Evolutionary conservation across 257 asterid species (phyloP).

Genomic region (Forsythia viridissima): DNA sequence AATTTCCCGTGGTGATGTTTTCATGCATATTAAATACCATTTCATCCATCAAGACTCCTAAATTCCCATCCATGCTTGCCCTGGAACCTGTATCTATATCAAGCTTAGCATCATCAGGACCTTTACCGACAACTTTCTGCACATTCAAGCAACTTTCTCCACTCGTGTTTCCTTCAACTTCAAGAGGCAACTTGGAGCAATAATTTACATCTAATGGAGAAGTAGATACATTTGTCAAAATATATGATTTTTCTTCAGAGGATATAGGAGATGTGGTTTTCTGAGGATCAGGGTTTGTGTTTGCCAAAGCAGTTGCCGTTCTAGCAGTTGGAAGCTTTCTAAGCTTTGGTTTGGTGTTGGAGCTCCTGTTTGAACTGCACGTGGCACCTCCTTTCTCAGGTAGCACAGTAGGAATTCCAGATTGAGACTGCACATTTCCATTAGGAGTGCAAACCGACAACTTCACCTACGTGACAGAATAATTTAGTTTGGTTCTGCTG

Average conservation of each 20-base stretch:
- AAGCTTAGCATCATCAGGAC: too few species aligned
- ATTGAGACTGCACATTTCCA: constrained; percentile 44
- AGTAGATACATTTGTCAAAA: constrained; percentile 18
- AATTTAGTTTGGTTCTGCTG: constrained; percentile 13
- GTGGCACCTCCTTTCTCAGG: constrained; percentile 48
- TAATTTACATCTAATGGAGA: constrained; percentile 21
- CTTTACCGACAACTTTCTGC: too few species aligned
- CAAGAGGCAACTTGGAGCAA: constrained; percentile 35
- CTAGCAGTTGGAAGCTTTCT: constrained; percentile 44
- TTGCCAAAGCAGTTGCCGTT: constrained; percentile 25
- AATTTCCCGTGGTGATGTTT: too few species aligned
- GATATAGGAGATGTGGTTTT: constrained; percentile 32
- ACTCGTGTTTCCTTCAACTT: constrained; percentile 26
- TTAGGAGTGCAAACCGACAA: constrained; percentile 61
- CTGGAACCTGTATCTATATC: background rate
- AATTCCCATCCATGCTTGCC: too few species aligned
- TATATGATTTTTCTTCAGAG: constrained; percentile 27
- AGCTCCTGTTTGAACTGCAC: constrained; percentile 45
- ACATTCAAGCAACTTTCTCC: constrained; percentile 30
- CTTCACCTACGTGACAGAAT: constrained; percentile 49
- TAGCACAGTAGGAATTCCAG: constrained; percentile 32
- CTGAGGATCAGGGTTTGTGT: constrained; percentile 29
- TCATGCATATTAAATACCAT: background rate
- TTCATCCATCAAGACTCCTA: too few species aligned
- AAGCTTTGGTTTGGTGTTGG: constrained; percentile 56